Evolutionary conservation across 805 yeast genomes (phyloP), one percentile per base, ranked within the genome.

Genomic region (Saturnispora quitensis): DNA sequence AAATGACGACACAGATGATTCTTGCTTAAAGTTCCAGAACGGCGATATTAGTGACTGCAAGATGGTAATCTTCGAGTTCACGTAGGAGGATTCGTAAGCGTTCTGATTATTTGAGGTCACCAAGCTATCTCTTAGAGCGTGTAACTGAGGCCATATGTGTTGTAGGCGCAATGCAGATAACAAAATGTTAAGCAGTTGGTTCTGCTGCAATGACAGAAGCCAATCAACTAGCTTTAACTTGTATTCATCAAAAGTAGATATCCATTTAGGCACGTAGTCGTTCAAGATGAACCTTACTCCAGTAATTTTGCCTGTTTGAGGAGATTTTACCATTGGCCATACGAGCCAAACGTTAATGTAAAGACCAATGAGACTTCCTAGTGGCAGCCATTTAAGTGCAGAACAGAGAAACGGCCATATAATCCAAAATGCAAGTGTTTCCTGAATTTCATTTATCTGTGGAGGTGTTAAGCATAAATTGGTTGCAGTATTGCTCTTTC

Each of bases 361-460:
- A 3, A 82, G 60, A 51, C 75, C 73, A 35, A 74, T 43, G 1
- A 84, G 59, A 4, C 76, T 63, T 58, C 74, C 78, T 46, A 85
- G 75, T 2, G 93, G 91, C 15, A 49, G 17, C 51, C 51, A 49
- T 13, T 17, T 18, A 28, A 20, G 17, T 4, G 35, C 10, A 5
- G 54, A 47, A 5, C 56, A 48, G 44, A 58, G 63, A 7, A 70
- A 56, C 4, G 82, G 74, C 50, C 75, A 65, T 1, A 84, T 80
- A 12, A 84, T 71, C 95, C 96, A 88, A 66, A 85, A 82, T 52
- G 73, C 68, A 35, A 76, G 65, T 78, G 82, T 76, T 50, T 65
- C 74, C 69, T 55, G 72, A 71, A 42, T 35, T 20, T 38, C 42
- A 38, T 38, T 17, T 38, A 38, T 38, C 22, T 38, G 42, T 38